Percentiles rank a stretch among this genome's conserved stretches.
Evolutionary conservation across 495 filamentous ascomycete genomes (phyloP).

Genomic region (Polyplosphaeria fusca): DNA sequence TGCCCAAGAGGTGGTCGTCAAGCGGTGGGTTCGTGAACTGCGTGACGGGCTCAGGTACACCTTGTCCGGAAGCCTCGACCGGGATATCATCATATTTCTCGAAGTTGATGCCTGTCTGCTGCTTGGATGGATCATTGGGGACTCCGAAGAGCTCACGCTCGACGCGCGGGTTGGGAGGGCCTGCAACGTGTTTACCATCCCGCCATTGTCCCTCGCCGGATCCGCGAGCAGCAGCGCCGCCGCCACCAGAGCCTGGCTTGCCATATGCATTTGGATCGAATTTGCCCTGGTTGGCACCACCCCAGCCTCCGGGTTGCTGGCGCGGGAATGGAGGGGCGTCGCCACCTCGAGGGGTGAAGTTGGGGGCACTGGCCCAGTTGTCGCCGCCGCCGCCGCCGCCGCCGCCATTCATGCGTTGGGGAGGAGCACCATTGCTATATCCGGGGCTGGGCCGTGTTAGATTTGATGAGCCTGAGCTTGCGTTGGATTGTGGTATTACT

Average conservation of each 20-base stretch:
- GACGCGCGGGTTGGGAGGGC: constrained; percentile 77
- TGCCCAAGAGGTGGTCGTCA: constrained; percentile 83
- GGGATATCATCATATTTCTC: constrained; percentile 99
- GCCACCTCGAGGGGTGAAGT: constrained; percentile 62
- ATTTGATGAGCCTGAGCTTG: neutral
- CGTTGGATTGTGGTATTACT: constrained; percentile 34
- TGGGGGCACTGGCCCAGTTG: constrained; percentile 66
- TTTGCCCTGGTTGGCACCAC: constrained; percentile 15
- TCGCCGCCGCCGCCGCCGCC: constrained; percentile 63
- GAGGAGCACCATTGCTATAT: constrained; percentile 30
- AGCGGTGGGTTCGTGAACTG: constrained; percentile 90
- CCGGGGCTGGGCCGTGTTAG: constrained; percentile 16
- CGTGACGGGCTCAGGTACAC: constrained; percentile 88
- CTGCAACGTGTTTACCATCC: constrained; percentile 93
- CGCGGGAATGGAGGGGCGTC: constrained; percentile 13
- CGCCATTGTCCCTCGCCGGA: constrained; percentile 93
- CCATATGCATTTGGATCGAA: constrained; percentile 73
- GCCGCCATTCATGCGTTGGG: constrained; percentile 37
- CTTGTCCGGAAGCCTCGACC: constrained; percentile 90
- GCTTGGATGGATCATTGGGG: constrained; percentile 88
- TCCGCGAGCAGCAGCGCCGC: constrained; percentile 57
- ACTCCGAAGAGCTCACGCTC: constrained; percentile 96
- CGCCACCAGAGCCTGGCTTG: constrained; percentile 54
- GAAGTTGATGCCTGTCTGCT: constrained; percentile 98
- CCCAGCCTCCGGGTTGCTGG: constrained; percentile 16